These are phyloP conservation scores for Lactarius evosmus DNA, from an alignment of 768 basidiomycete genomes.

Conservation along the genomic window DNA sequence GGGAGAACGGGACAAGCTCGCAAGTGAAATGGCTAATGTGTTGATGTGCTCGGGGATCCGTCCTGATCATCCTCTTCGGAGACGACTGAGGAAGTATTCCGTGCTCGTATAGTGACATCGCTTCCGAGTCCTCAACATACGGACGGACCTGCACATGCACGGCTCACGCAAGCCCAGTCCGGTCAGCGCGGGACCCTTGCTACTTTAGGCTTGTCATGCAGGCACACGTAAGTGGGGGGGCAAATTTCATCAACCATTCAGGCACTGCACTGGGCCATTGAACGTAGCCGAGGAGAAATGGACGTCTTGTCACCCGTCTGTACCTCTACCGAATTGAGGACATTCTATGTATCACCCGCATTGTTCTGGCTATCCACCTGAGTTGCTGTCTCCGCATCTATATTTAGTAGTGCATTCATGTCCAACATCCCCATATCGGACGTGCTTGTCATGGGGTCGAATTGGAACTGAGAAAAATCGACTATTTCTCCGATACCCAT, in stretches of 20 bases:
- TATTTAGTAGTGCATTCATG: conserved; percentile 15
- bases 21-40: conserved; percentile 48
- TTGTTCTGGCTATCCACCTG: conserved; percentile 16
- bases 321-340: neutral
- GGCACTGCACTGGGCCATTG: neutral
- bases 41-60: conserved; percentile 56
- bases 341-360: conserved; percentile 13
- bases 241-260: neutral
- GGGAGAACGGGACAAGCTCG: conserved; percentile 46
- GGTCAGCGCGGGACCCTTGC: neutral
- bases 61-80: conserved; percentile 63
- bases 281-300: conserved; percentile 1
- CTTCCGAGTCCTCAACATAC: neutral
- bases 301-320: neutral
- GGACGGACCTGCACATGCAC: neutral
- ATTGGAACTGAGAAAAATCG: conserved; percentile 14
- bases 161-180: neutral
- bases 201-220: neutral
- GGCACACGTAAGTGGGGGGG: neutral
- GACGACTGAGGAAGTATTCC: conserved; percentile 59
- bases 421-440: conserved; percentile 39
- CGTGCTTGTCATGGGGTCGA: conserved; percentile 28
- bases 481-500: conserved; percentile 32
- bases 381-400: conserved; percentile 11
- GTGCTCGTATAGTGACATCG: neutral